Evolutionary conservation across 2,329 filamentous ascomycete species (phyloP).

Genomic region (Ophiostoma quercus): DNA sequence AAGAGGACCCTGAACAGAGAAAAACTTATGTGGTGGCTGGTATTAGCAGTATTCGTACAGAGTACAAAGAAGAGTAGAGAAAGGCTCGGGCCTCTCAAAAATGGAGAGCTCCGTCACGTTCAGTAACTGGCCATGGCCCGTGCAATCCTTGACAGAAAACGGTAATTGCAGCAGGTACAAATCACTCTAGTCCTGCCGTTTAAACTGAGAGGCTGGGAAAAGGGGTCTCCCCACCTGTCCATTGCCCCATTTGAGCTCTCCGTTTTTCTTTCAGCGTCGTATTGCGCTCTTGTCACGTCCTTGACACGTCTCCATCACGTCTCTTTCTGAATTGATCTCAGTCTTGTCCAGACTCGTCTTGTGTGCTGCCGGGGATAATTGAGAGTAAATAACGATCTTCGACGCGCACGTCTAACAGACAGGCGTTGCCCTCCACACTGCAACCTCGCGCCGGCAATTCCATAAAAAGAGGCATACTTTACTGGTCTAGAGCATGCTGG

Average conservation of each 20-base stretch:
- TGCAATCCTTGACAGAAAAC: constrained; percentile 1
- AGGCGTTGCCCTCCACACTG: constrained; percentile 2
- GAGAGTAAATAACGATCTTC: constrained; percentile 11
- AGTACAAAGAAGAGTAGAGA: neutral
- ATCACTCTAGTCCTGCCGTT: neutral
- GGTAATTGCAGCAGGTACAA: neutral
- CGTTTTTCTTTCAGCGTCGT: constrained; percentile 9
- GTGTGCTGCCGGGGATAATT: constrained; percentile 1
- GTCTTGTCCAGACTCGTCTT: neutral
- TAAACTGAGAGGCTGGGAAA: constrained; percentile 6
- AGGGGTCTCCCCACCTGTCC: constrained; percentile 1
- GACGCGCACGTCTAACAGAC: neutral
- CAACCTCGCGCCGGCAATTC: neutral
- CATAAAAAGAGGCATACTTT: neutral
- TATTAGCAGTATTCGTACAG: neutral
- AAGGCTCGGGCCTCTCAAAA: constrained; percentile 3
- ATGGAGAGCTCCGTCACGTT: neutral
- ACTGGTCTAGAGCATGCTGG: neutral
- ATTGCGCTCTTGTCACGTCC: neutral
- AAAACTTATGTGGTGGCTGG: neutral
- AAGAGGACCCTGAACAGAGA: neutral
- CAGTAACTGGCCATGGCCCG: neutral
- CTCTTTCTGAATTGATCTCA: neutral
- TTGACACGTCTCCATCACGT: neutral
- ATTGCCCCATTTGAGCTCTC: neutral